Evolutionary conservation across 768 basidiomycete genomes (phyloP).

Genomic region (Daedalea quercina): DNA sequence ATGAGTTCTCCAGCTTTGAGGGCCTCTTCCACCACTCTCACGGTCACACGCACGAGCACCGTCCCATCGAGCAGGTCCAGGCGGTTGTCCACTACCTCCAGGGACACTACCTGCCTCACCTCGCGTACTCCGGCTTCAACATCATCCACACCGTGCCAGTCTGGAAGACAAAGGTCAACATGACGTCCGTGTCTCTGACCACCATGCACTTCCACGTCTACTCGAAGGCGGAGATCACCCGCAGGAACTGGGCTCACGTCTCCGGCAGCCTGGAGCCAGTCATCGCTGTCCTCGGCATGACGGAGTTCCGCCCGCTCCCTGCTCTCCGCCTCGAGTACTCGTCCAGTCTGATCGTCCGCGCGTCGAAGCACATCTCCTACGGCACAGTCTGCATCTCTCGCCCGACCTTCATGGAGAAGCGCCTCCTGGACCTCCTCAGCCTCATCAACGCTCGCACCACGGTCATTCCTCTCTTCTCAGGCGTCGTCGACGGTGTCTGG

Average conservation of each 20-base stretch:
- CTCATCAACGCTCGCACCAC: slow-evolving; percentile 23
- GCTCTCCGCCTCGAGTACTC: slow-evolving; percentile 15
- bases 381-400: slow-evolving; percentile 21
- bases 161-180: slow-evolving; percentile 5
- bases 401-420: slow-evolving; percentile 21
- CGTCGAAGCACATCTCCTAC: slow-evolving; percentile 15
- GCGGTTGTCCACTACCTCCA: slow-evolving; percentile 19
- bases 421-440: slow-evolving; percentile 19
- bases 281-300: slow-evolving; percentile 22
- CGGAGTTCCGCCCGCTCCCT: slow-evolving; percentile 12
- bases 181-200: slow-evolving; percentile 9
- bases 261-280: slow-evolving; percentile 13
- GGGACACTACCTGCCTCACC: slow-evolving; percentile 18
- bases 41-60: slow-evolving; percentile 6
- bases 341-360: slow-evolving; percentile 16
- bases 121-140: slow-evolving; percentile 16
- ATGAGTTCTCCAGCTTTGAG: slow-evolving; percentile 20
- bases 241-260: slow-evolving; percentile 14
- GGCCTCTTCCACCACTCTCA: slow-evolving; percentile 10
- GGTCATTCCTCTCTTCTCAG: slow-evolving; percentile 18
- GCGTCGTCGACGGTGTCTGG: slow-evolving; percentile 16
- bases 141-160: slow-evolving; percentile 21
- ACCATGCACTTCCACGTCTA: slow-evolving; percentile 18
- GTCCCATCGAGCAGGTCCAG: slow-evolving; percentile 16
- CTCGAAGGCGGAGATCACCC: slow-evolving; percentile 14